Evolutionary conservation across 208 protist species (phyloP).

Genomic region (Trypanosoma vivax): DNA sequence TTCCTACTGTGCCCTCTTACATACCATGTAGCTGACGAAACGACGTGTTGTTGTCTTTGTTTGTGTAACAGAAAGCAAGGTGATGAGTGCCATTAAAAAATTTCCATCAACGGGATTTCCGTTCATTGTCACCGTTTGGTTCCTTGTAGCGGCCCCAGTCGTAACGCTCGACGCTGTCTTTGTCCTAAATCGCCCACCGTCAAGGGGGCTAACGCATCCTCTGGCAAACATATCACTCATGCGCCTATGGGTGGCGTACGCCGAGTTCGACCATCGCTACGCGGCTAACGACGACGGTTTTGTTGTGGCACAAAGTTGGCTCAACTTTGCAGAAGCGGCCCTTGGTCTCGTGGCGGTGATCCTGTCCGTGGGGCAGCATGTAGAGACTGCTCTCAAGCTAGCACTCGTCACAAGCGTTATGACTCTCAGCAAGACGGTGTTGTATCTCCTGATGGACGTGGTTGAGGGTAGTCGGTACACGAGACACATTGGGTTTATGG

Average conservation of each 20-base stretch:
- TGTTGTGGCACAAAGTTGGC: slow-evolving; percentile 73
- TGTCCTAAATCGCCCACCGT: slow-evolving; percentile 42
- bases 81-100: slow-evolving; percentile 25
- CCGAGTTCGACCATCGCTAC: slow-evolving; percentile 67
- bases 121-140: slow-evolving; percentile 54
- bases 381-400: slow-evolving; percentile 32
- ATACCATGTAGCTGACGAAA: too few species aligned
- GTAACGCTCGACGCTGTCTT: slow-evolving; percentile 65
- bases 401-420: slow-evolving; percentile 43
- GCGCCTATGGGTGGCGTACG: slow-evolving; percentile 61
- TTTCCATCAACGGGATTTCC: too few species aligned
- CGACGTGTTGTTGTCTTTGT: background rate
- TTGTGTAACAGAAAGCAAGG: background rate
- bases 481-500: slow-evolving; percentile 43
- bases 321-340: slow-evolving; percentile 65
- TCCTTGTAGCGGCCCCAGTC: slow-evolving; percentile 40
- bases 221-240: slow-evolving; percentile 42
- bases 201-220: slow-evolving; percentile 28
- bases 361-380: slow-evolving; percentile 11
- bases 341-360: slow-evolving; percentile 42
- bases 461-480: slow-evolving; percentile 60
- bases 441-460: slow-evolving; percentile 65
- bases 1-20: too few species aligned
- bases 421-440: slow-evolving; percentile 79
- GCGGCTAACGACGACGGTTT: slow-evolving; percentile 75